A percentile compares a stretch with the other conserved stretches of the same genome.
Conservation (phyloP, 1,139 yeast species). For the Candida glucosophila region DNA sequence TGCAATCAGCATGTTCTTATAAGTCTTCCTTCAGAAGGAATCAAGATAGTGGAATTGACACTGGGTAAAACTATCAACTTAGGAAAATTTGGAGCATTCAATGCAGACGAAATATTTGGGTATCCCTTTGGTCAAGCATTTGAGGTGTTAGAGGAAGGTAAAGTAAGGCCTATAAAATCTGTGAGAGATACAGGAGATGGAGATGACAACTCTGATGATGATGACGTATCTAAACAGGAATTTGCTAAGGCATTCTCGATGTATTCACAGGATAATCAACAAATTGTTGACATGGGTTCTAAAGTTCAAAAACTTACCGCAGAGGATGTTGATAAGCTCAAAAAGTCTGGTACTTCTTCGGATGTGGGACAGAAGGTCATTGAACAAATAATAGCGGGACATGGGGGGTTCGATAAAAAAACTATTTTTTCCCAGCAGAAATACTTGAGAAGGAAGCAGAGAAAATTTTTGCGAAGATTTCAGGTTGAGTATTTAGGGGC, state of each 20-base stretch:
- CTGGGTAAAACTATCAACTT: constrained; percentile 55
- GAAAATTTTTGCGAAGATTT: constrained; percentile 79
- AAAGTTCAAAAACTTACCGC: constrained; percentile 65
- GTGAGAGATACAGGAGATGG: constrained; percentile 20
- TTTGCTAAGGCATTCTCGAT: constrained; percentile 32
- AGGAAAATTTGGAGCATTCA: constrained; percentile 88
- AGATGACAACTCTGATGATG: constrained; percentile 11
- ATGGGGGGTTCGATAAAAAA: constrained; percentile 80
- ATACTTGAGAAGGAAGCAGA: constrained; percentile 83
- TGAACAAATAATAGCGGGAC: constrained; percentile 72
- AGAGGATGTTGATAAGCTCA: constrained; percentile 75
- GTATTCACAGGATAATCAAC: constrained; percentile 58
- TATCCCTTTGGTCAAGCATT: constrained; percentile 83
- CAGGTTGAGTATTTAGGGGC: constrained; percentile 75
- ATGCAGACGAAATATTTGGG: constrained; percentile 68
- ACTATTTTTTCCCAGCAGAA: constrained; percentile 88
- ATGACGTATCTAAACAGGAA: constrained; percentile 26
- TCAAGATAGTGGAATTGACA: constrained; percentile 59
- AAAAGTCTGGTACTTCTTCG: constrained; percentile 54
- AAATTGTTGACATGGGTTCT: constrained; percentile 65
- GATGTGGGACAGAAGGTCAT: constrained; percentile 75
- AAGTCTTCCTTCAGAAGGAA: constrained; percentile 72
- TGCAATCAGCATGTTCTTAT: constrained; percentile 56
- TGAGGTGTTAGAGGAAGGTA: constrained; percentile 60
- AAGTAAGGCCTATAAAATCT: constrained; percentile 41